phyloP scores from a whole-genome alignment of 163 green algal genomes.

The Scenedesmus sp. region DNA sequence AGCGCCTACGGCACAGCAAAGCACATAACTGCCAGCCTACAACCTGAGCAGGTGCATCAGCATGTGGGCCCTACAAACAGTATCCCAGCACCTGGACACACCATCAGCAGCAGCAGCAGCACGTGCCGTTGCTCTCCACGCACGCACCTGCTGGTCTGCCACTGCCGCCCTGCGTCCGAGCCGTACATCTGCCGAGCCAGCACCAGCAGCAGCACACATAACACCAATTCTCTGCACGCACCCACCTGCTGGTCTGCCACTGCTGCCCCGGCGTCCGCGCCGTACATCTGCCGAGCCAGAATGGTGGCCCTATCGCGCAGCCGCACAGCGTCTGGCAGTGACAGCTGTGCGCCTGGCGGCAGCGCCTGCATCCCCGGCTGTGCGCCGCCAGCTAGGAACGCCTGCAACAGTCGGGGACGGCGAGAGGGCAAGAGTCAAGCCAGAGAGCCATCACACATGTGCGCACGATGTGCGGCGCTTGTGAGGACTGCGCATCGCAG shows the following conservation, averaged over 20 bases:
- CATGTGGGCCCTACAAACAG: neutral
- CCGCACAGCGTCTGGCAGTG: conserved; percentile 59
- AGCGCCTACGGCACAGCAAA: neutral
- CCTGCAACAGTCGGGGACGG: conserved; percentile 34
- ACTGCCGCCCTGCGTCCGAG: conserved; percentile 74
- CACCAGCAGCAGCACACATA: neutral
- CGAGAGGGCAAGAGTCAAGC: neutral
- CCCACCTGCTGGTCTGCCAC: conserved; percentile 80
- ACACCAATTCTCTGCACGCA: neutral
- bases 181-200: conserved; percentile 91
- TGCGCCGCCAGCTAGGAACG: conserved; percentile 54
- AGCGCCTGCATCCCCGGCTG: conserved; percentile 26
- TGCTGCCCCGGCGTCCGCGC: conserved; percentile 71
- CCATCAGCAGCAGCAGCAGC: neutral
- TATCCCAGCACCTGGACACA: neutral
- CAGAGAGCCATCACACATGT: no score
- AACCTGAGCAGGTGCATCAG: neutral
- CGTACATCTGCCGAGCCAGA: conserved; percentile 91
- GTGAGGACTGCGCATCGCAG: no score
- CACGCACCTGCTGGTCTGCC: conserved; percentile 57
- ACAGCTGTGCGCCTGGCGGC: conserved; percentile 35
- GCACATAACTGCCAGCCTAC: neutral
- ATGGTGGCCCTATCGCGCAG: conserved; percentile 91
- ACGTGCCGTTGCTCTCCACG: neutral
- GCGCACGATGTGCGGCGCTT: no score